phyloP scores from a whole-genome alignment of 495 filamentous ascomycete species.

The Talaromyces liani region DNA sequence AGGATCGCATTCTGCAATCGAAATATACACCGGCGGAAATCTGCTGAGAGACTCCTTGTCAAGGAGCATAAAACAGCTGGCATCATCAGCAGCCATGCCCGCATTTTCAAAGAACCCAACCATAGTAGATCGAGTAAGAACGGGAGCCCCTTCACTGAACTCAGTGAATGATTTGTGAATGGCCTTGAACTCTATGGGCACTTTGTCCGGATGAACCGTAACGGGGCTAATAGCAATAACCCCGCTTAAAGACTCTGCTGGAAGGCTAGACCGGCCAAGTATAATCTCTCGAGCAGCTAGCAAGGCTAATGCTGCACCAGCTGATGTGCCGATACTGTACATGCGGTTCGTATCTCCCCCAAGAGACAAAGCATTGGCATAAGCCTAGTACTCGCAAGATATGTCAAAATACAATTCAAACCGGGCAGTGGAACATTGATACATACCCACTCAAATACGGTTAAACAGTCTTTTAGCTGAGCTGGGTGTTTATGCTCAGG shows the following conservation, averaged over 20 bases:
- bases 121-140: neutral
- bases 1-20: neutral
- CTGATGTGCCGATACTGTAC: neutral
- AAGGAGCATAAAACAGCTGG: neutral
- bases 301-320: neutral
- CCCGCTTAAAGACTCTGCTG: neutral
- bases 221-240: neutral
- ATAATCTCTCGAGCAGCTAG: neutral
- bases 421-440: neutral
- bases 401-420: neutral
- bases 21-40: neutral
- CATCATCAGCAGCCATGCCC: neutral
- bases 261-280: neutral
- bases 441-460: slow-evolving; percentile 1
- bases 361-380: neutral
- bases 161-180: neutral
- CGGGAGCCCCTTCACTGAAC: neutral
- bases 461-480: slow-evolving; percentile 14
- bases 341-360: neutral
- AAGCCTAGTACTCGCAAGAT: neutral
- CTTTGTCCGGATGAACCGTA: neutral
- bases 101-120: neutral
- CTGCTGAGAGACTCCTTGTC: neutral
- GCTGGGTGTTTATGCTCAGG: slow-evolving; percentile 20
- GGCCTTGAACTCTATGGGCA: neutral